Base-by-base conservation (phyloP, 225 moss, liverwort and hornwort species). In the Polytrichum formosum region DNA sequence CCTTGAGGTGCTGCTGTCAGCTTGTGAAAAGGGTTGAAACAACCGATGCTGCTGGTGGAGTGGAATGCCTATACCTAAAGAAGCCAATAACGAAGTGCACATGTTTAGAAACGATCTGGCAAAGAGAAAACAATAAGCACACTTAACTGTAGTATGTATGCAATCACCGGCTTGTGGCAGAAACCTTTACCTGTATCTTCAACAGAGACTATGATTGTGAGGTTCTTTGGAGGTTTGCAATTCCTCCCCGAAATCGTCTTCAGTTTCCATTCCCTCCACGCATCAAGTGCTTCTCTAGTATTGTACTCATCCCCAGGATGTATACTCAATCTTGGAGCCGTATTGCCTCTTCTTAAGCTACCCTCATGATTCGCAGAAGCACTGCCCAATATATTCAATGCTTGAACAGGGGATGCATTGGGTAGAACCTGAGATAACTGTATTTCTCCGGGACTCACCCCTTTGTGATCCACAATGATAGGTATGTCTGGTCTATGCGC, bases 1-100 rank as follows among this genome's bases (percentile, higher is more conserved):
- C 69, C 96, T 87, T 13, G 96, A 93, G 55, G 91, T 93, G 72
- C 87, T 90, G 81, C 88, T 93, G 70, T 93, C 96, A 64, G 91
- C 96, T 80, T 93, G 88, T 27, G 87, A 80, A 79, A 96, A 96
- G 54, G 96, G 93, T 74, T 88, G 87, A 66, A 96, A 96, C 82
- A 96, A 64, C 35, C 93, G 87, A 74, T 90, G 80, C 75, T 96
- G 91, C 69, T 78, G 81, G 66, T 82, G 80, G 28, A 78, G 64
- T 10, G 91, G 93, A 72, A 96, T 88, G 31, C 96, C 96, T 67
- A 90, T 90, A 61, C 96, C 96, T 91, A 70, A 65, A 76, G 64
- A 23, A 19, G 2, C 5, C 62, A 53, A 20, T 53, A 67, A 5
- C 19, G 7, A 26, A 19, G 6, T 26, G 65, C 25, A 66, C 56